A percentile compares a stretch with the other conserved stretches of the same genome.
These are phyloP conservation scores for Polyporus arcularius DNA, from an alignment of 768 basidiomycete genomes.

Conservation along the genomic window DNA sequence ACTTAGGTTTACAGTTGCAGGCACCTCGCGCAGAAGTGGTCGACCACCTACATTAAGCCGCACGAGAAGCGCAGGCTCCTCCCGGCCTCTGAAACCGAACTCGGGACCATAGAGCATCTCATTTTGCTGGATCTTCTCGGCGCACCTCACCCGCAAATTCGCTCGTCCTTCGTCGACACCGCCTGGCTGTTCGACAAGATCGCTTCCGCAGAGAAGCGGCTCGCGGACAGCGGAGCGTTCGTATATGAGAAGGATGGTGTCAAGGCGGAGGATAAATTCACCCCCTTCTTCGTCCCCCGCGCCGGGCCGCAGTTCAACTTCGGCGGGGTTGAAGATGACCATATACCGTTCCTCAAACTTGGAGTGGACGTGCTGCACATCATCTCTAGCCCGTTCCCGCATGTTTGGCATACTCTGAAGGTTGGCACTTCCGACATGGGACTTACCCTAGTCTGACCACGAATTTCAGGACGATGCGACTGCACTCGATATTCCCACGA, in stretches of 20 bases:
- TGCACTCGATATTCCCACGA: constrained; percentile 80
- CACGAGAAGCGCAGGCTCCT: constrained; percentile 60
- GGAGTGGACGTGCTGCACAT: constrained; percentile 91
- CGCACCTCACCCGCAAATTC: constrained; percentile 68
- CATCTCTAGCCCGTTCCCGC: constrained; percentile 87
- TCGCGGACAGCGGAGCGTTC: constrained; percentile 68
- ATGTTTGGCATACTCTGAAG: constrained; percentile 80
- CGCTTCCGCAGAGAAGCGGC: constrained; percentile 65
- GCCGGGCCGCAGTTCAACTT: constrained; percentile 37
- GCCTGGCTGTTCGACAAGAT: constrained; percentile 91
- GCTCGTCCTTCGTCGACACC: constrained; percentile 83
- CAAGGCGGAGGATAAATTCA: constrained; percentile 47
- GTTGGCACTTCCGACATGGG: constrained; percentile 43
- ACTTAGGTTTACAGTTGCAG: constrained; percentile 40
- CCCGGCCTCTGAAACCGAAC: constrained; percentile 50
- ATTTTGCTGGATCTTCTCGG: constrained; percentile 94
- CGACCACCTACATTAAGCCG: constrained; percentile 61
- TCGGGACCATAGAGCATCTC: constrained; percentile 84
- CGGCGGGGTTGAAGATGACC: constrained; percentile 87
- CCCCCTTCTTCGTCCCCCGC: constrained; percentile 69
- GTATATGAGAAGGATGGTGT: constrained; percentile 44
- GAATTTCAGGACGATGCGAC: constrained; percentile 79
- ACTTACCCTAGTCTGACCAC: constrained; percentile 1
- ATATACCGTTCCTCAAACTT: constrained; percentile 79
- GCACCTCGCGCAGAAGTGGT: constrained; percentile 89